A percentile compares a stretch with the other conserved stretches of the same genome.
These are phyloP conservation scores for Paramecium sonneborni DNA, from an alignment of 73 alveolate species.

Conservation along the genomic window DNA sequence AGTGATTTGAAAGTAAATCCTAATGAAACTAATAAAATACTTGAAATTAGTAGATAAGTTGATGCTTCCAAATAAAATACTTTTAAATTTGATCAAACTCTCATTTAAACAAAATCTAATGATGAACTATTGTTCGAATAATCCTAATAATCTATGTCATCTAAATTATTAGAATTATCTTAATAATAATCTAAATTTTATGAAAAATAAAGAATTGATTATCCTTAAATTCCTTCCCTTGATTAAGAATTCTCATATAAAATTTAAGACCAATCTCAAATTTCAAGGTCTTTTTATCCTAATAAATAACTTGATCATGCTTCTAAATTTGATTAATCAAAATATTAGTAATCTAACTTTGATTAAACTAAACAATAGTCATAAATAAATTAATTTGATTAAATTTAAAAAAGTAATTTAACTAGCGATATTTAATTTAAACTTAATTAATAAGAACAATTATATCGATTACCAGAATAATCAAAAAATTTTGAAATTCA, in stretches of 20 bases:
- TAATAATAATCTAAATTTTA: neutral
- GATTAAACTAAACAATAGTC: neutral
- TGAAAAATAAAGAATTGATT: neutral
- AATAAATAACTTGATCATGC: neutral
- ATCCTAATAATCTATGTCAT: neutral
- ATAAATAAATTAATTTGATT: neutral
- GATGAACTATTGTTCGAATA: neutral
- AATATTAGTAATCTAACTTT: neutral
- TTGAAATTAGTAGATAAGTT: neutral
- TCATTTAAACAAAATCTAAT: neutral
- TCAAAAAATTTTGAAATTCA: neutral
- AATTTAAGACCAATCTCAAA: neutral
- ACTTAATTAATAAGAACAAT: neutral
- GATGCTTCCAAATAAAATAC: neutral
- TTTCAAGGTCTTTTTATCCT: neutral
- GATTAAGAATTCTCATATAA: conserved; percentile 1
- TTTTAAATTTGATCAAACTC: neutral
- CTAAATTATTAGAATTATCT: neutral
- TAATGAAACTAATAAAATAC: neutral
- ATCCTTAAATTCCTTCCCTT: neutral
- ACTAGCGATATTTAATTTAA: neutral
- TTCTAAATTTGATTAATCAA: neutral
- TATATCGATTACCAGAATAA: neutral
- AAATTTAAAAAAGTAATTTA: neutral
- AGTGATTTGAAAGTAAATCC: neutral